Evolutionary conservation across 129 eudicot species (phyloP).

Genomic region (Gnaphalium uliginosum): DNA sequence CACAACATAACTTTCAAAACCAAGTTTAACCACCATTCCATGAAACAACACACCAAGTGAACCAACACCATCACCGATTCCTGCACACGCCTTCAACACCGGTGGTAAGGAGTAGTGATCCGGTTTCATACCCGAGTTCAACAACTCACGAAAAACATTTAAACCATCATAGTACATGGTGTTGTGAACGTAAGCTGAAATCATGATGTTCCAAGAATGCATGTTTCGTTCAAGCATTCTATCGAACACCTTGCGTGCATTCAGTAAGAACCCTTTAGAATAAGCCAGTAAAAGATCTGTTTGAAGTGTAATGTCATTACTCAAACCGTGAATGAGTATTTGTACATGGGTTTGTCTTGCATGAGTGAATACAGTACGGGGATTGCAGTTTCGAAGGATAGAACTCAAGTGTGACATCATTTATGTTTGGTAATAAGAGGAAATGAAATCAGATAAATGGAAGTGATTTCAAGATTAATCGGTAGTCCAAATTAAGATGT

Average conservation of each 20-base stretch:
- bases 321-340: constrained; percentile 31
- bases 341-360: constrained; percentile 43
- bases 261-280: constrained; percentile 8
- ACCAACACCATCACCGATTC: constrained; percentile 4
- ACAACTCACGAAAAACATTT: constrained; percentile 18
- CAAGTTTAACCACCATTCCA: constrained; percentile 35
- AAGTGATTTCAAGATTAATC: not conserved
- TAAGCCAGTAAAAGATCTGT: constrained; percentile 46
- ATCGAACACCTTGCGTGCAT: constrained; percentile 45
- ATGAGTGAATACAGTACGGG: constrained; percentile 18
- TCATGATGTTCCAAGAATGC: constrained; percentile 61
- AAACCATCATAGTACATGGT: constrained; percentile 28
- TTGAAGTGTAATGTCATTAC: constrained; percentile 34
- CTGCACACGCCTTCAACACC: constrained; percentile 35
- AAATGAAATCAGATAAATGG: not conserved
- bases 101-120: constrained; percentile 51
- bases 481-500: not conserved
- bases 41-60: constrained; percentile 39
- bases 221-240: constrained; percentile 40
- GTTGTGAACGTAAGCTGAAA: constrained; percentile 38
- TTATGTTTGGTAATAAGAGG: not conserved
- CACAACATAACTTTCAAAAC: constrained; percentile 33
- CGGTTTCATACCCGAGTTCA: constrained; percentile 34
- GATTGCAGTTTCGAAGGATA: constrained; percentile 32
- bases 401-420: constrained; percentile 13